phyloP scores from a whole-genome alignment of 257 asterid genomes.

The Misopates orontium region DNA sequence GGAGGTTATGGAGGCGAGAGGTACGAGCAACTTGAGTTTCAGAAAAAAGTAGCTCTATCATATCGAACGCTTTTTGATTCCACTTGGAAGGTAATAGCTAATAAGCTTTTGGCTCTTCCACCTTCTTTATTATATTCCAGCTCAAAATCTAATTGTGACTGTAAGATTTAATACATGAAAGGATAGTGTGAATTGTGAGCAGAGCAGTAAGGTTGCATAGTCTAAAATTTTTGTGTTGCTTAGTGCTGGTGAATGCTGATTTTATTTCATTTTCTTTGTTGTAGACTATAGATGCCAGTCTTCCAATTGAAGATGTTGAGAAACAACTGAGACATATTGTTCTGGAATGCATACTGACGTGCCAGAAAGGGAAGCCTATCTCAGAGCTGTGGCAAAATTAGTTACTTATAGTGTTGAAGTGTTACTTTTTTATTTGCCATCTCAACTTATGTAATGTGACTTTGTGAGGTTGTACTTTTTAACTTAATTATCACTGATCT shows the following conservation, averaged over 20 bases:
- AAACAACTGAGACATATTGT: constrained; percentile 50
- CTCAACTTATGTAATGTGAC: not conserved
- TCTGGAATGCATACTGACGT: constrained; percentile 46
- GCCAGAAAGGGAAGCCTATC: constrained; percentile 69
- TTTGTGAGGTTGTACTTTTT: not conserved
- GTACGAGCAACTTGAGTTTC: constrained; percentile 96
- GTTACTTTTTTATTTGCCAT: not conserved
- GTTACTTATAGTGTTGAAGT: constrained; percentile 1
- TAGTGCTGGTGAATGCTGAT: not conserved
- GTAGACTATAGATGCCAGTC: constrained; percentile 75
- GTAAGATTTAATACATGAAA: not conserved
- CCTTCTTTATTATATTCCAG: no score
- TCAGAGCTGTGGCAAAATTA: constrained; percentile 58
- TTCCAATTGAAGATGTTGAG: constrained; percentile 72
- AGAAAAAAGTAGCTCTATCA: constrained; percentile 63
- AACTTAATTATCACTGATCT: not conserved
- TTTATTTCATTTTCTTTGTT: constrained; percentile 14
- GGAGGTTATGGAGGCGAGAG: constrained; percentile 97
- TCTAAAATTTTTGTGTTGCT: no score
- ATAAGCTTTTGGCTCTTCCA: no score
- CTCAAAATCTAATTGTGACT: not conserved
- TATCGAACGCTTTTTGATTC: constrained; percentile 59
- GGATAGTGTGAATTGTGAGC: no score
- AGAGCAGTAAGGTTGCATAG: no score
- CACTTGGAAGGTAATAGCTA: constrained; percentile 76